Percentiles rank a stretch among this genome's conserved stretches.
phyloP scores from a whole-genome alignment of 2,329 filamentous ascomycete genomes.

The Chaetomiaceae sp. region DNA sequence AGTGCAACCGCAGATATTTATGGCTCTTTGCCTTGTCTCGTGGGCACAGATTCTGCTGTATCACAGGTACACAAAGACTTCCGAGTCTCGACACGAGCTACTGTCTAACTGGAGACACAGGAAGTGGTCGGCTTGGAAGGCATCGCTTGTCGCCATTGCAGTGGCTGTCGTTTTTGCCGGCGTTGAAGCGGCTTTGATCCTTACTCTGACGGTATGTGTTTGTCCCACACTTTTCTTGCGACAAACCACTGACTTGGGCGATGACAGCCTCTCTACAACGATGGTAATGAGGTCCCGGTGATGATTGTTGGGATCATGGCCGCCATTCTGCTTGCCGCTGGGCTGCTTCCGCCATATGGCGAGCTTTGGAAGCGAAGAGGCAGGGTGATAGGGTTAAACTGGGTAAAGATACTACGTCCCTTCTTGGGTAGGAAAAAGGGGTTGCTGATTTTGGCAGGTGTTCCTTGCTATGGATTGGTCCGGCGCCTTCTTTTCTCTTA shows the following conservation, averaged over 20 bases:
- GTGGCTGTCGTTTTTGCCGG: conserved; percentile 45
- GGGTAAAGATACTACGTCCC: conserved; percentile 16
- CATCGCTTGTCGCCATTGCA: conserved; percentile 36
- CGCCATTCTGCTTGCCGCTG: conserved; percentile 50
- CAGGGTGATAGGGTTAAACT: conserved; percentile 57
- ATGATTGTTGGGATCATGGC: conserved; percentile 54
- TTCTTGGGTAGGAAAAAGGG: not conserved
- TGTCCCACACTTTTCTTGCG: not conserved
- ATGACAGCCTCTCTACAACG: conserved; percentile 46
- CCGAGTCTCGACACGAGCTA: not conserved
- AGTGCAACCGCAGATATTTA: conserved; percentile 40
- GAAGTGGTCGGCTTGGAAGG: conserved; percentile 44
- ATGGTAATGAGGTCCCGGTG: conserved; percentile 50
- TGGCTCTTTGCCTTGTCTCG: conserved; percentile 35
- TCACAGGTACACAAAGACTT: not conserved
- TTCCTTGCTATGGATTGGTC: conserved; percentile 57
- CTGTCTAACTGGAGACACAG: conserved; percentile 26
- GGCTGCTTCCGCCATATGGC: conserved; percentile 56
- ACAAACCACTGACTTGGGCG: conserved; percentile 9
- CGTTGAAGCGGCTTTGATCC: conserved; percentile 50
- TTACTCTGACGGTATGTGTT: conserved; percentile 49
- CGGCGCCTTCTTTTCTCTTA: conserved; percentile 59
- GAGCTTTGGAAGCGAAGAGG: conserved; percentile 59
- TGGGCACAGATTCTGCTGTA: conserved; percentile 38
- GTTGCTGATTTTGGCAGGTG: conserved; percentile 28